These are phyloP conservation scores for Globisporangium cederbergense DNA, from an alignment of 352 stramenopile genomes.

Conservation along the genomic window DNA sequence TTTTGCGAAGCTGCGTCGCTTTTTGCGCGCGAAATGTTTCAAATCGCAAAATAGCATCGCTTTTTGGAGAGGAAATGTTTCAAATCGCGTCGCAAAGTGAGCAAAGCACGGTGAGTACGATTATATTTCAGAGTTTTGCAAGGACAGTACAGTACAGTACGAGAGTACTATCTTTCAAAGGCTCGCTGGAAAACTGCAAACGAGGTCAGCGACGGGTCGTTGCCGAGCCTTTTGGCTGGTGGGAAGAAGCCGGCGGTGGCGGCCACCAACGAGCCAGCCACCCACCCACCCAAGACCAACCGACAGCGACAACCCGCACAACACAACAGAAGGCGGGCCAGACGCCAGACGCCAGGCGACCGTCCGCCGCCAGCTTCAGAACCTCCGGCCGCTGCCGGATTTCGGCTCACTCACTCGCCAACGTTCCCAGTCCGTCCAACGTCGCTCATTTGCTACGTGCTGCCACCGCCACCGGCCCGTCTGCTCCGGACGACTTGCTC, in stretches of 20 bases:
- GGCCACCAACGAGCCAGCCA: not conserved
- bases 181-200: not conserved
- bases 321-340: not conserved
- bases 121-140: not conserved
- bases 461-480: not conserved
- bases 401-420: not conserved
- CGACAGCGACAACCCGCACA: not conserved
- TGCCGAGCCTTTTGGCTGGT: conserved; percentile 2
- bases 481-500: not conserved
- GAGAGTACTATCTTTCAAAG: no score
- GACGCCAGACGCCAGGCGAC: not conserved
- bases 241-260: conserved; percentile 1
- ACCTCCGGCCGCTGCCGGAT: not conserved
- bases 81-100: not conserved
- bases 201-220: no score
- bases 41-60: not conserved
- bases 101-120: not conserved
- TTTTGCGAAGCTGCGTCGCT: not conserved
- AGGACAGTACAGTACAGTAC: no score
- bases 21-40: not conserved
- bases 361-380: not conserved
- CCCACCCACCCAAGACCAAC: not conserved
- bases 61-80: no score
- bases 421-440: not conserved
- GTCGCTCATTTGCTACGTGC: no score